A percentile compares a stretch with the other conserved stretches of the same genome.
Conservation (phyloP, 2,329 filamentous ascomycete genomes). For the Epicoccum sorghinum region DNA sequence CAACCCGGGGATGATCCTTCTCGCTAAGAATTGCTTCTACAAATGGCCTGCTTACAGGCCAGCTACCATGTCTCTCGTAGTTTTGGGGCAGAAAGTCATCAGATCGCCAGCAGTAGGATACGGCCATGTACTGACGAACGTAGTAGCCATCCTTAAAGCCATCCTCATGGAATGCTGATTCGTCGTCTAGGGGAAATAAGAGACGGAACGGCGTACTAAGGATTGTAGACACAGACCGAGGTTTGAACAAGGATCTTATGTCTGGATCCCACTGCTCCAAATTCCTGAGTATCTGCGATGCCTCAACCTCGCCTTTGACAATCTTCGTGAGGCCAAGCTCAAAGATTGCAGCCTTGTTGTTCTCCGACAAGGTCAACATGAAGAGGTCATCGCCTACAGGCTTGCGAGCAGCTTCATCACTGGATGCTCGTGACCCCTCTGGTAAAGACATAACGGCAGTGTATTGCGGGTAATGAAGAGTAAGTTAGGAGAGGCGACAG, state of each 20-base stretch:
- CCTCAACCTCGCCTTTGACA: conserved; percentile 2
- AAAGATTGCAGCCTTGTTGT: conserved; percentile 22
- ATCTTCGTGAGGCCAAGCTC: conserved; percentile 14
- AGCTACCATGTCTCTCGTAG: conserved; percentile 16
- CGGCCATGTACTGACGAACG: conserved; percentile 23
- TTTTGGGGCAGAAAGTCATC: conserved; percentile 11
- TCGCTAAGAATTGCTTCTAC: conserved; percentile 24
- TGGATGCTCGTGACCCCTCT: too few relatives aligned
- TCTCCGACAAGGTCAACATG: conserved; percentile 6
- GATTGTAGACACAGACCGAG: conserved; percentile 15
- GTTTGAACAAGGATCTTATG: conserved; percentile 4
- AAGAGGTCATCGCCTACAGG: conserved; percentile 15
- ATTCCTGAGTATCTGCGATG: conserved; percentile 9
- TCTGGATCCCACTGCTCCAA: conserved; percentile 15
- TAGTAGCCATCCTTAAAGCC: conserved; percentile 16
- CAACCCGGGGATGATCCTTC: conserved; percentile 20
- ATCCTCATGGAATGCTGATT: conserved; percentile 14
- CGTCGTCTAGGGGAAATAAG: conserved; percentile 12
- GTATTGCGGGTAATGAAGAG: background rate
- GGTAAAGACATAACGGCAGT: background rate
- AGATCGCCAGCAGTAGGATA: conserved; percentile 27
- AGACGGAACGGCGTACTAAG: conserved; percentile 24
- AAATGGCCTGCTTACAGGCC: conserved; percentile 24
- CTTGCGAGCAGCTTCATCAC: background rate
- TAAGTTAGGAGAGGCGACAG: background rate